Conservation (phyloP, 2,329 filamentous ascomycete species). For the Aspergillus jensenii region DNA sequence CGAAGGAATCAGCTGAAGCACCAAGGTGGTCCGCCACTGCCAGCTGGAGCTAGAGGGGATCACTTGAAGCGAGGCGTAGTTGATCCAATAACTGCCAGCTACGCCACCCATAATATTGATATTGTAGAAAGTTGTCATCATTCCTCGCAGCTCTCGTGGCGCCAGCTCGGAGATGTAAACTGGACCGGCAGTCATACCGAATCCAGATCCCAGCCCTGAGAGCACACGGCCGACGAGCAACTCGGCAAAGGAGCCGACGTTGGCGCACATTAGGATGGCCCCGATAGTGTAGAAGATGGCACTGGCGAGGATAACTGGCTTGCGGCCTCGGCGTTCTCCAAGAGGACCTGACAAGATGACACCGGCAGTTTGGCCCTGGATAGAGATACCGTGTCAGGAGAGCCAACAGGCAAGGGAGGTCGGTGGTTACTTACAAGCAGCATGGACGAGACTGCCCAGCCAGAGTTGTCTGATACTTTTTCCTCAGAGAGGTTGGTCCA, state of each 20-base stretch:
- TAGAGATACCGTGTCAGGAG: background rate
- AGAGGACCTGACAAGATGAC: slow-evolving; percentile 19
- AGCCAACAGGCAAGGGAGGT: background rate
- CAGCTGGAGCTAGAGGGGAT: slow-evolving; percentile 16
- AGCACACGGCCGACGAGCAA: slow-evolving; percentile 18
- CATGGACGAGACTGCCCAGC: slow-evolving; percentile 24
- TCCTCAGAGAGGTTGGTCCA: slow-evolving; percentile 12
- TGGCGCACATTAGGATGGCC: slow-evolving; percentile 21
- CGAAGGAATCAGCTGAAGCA: slow-evolving; percentile 20
- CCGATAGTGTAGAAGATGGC: slow-evolving; percentile 20
- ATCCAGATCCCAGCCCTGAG: slow-evolving; percentile 19
- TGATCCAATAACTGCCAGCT: slow-evolving; percentile 23
- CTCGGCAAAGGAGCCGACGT: slow-evolving; percentile 19
- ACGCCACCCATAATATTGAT: slow-evolving; percentile 23
- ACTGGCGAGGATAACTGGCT: slow-evolving; percentile 15
- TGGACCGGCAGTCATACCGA: slow-evolving; percentile 55
- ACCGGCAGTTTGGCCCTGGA: slow-evolving; percentile 17
- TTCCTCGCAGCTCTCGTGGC: slow-evolving; percentile 66
- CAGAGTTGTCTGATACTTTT: slow-evolving; percentile 16
- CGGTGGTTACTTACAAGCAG: slow-evolving; percentile 13
- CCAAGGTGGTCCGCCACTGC: slow-evolving; percentile 21
- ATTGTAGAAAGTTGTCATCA: slow-evolving; percentile 25
- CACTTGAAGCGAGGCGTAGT: slow-evolving; percentile 16
- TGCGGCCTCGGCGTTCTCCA: slow-evolving; percentile 21
- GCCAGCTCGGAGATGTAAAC: slow-evolving; percentile 87